Base-by-base conservation (phyloP, 257 asterid species). In the Phtheirospermum japonicum region DNA sequence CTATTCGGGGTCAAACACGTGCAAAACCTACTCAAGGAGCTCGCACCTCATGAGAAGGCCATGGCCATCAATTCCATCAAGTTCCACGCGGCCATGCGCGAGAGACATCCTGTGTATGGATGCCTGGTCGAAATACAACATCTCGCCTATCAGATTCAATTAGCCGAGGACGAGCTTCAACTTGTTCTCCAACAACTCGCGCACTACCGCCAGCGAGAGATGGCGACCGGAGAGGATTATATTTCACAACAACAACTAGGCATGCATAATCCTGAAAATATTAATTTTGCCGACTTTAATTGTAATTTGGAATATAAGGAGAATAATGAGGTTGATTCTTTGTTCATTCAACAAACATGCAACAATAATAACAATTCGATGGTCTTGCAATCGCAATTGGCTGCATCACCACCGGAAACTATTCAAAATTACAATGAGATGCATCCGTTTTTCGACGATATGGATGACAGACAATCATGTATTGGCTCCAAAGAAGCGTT, bases 1-100 rank as follows among this genome's bases (percentile, higher is more conserved):
- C 79, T 88, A 0, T 88, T 88, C 13, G 96, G 96, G 19, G 95
- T 85, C 9, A 83, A 84, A 52, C 79, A 85, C 37, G 77, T 85
- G 3, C 45, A 78, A 46, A 88, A 83, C 65, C 57, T 83, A 34
- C 79, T 88, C 18, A 73, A 72, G 10, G 70, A 76, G 5, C 77
- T 85, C 6, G 75, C 73, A 59, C 82, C 83, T 0, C 70, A 71
- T 19, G 84, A 76, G 39, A 75, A 77, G 14, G 67, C 45, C 54
- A 51, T 59, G 14, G 95, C 95, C 59, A 76, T 88, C 79, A 78
- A 67, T 61, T 83, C 95, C n/a, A 82, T 88, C 54, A 83, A 81
- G 19, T 86, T 65, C 46, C 88, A 88, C 54, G 84, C 96, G 0
- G 78, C 77, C 50, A 80, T 76, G 60, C 82, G 96, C 0, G 92